A percentile compares a stretch with the other conserved stretches of the same genome.
Conservation (phyloP, 2,329 filamentous ascomycete genomes). For the Chaetothyriales sp. region DNA sequence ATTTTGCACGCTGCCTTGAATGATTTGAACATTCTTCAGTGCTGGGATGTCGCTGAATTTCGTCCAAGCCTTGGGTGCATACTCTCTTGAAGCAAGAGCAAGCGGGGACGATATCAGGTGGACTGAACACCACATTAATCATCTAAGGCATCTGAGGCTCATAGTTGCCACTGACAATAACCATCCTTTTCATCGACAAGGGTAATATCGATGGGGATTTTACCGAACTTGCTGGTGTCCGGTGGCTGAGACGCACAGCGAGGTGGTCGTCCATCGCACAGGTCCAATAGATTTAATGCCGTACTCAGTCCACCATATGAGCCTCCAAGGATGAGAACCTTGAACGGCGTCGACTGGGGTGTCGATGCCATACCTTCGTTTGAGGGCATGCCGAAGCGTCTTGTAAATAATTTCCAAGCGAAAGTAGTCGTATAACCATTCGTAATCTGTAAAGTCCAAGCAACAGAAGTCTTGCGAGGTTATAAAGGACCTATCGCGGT, state of each 20-base stretch:
- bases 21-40: slow-evolving; percentile 48
- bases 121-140: slow-evolving; percentile 32
- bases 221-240: slow-evolving; percentile 20
- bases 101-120: slow-evolving; percentile 66
- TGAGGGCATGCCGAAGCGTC: slow-evolving; percentile 3
- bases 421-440: not conserved
- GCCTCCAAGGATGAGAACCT: slow-evolving; percentile 55
- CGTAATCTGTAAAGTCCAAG: not conserved
- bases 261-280: slow-evolving; percentile 44
- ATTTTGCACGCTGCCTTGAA: slow-evolving; percentile 51
- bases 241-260: slow-evolving; percentile 27
- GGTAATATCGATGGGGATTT: slow-evolving; percentile 52
- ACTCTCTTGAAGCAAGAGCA: slow-evolving; percentile 50
- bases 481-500: not conserved
- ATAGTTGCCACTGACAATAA: slow-evolving; percentile 47
- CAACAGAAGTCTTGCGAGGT: not conserved
- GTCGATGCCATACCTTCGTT: slow-evolving; percentile 2
- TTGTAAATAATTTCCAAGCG: not conserved
- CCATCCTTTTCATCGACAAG: slow-evolving; percentile 70
- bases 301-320: slow-evolving; percentile 59
- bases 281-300: slow-evolving; percentile 53
- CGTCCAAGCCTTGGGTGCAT: slow-evolving; percentile 56
- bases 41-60: slow-evolving; percentile 54
- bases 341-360: slow-evolving; percentile 23
- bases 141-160: not conserved